Evolutionary conservation across 805 yeast species (phyloP), one percentile per base, ranked within the genome.

Genomic region (Yarrowia sp.): DNA sequence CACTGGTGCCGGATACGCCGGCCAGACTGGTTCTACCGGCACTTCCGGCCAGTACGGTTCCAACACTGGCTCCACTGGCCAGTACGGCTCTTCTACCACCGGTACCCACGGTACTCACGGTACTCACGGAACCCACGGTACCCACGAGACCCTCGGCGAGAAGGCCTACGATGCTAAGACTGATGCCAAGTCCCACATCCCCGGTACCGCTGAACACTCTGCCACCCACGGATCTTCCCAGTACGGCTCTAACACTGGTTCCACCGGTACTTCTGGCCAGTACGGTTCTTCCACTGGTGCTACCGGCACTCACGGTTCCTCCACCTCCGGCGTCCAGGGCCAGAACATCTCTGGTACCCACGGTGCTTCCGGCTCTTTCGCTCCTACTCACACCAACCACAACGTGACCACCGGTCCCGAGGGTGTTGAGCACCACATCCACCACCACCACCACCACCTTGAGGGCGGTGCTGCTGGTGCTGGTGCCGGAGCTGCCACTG

Each of bases 391-490:
- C 52, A 43, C 63, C 19, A 38, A 49, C 43, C 61, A 48, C 45
- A 67, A 48, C 40, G 43, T 41, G 40, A 50, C 48, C 40, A 26
- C 35, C 22, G 69, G 49, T 19, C 52, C 69, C 46, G 53, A 45
- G 16, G 63, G 50, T 32, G 49, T 40, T 12, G 48, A 42, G 50
- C 52, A 52, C 45, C 50, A 49, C 41, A 36, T 46, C 32, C 56
- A 56, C 43, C 52, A 66, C 48, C 68, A 67, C 69, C 56, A 41
- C 49, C 55, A 63, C 50, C 63, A 56, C 35, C 26, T 41, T 11
- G 41, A 45, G 46, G 70, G 50, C 14, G 53, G 10, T 32, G 55
- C 14, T 12, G 56, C 69, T 22, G 53, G 42, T 19, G 40, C 64
- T 32, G 69, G 52, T 14, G 35, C 49, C 42, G 40, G 36, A 4